Conservation (phyloP, 805 yeast genomes). For the Yarrowia sp. region DNA sequence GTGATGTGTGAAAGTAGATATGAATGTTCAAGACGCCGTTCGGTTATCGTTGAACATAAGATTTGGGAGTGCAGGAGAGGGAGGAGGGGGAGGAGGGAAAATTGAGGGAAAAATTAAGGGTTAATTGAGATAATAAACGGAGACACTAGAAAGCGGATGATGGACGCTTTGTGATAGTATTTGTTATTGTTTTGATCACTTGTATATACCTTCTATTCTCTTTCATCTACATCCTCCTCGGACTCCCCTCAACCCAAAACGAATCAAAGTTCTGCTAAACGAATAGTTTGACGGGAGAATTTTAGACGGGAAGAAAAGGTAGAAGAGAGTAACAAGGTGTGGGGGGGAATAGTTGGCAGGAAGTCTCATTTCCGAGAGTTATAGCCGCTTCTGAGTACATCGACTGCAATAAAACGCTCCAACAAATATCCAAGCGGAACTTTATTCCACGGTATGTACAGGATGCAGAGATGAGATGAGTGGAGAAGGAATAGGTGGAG, state of each 20-base stretch:
- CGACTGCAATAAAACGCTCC: no score
- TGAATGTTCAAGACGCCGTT: not conserved
- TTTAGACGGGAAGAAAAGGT: not conserved
- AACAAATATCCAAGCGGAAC: not conserved
- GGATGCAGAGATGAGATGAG: not conserved
- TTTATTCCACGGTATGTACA: not conserved
- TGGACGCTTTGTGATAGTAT: no score
- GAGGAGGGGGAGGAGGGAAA: not conserved
- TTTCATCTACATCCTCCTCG: not conserved
- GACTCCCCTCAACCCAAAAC: conserved; percentile 2
- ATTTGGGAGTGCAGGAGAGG: not conserved
- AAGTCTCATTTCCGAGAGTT: no score
- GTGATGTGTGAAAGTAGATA: not conserved
- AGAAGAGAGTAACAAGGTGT: not conserved
- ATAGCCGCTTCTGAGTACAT: no score
- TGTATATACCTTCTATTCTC: no score
- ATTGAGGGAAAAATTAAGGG: no score
- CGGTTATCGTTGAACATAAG: not conserved
- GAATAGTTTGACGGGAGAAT: not conserved
- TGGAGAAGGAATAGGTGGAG: no score
- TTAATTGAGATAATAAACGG: no score
- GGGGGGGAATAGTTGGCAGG: no score
- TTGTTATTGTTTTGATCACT: no score
- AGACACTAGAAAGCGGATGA: no score
- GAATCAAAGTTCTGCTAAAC: not conserved